Evolutionary conservation across 2,329 filamentous ascomycete species (phyloP).

Genomic region (Pseudocercospora macadamiae): DNA sequence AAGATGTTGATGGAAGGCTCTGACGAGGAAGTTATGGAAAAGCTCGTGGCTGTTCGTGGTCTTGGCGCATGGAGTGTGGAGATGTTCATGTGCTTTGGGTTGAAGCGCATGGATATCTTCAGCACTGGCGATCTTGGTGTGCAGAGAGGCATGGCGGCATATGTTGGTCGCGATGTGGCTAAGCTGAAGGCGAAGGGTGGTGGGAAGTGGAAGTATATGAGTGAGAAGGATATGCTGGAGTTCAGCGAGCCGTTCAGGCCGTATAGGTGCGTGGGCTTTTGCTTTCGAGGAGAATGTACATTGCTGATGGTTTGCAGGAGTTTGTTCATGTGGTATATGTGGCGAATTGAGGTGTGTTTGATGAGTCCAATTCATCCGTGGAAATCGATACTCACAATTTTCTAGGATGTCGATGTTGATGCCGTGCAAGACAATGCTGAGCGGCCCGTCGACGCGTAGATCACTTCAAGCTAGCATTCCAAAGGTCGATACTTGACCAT

Average conservation of each 20-base stretch:
- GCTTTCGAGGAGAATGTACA: neutral
- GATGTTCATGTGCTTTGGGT: slow-evolving; percentile 96
- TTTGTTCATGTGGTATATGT: slow-evolving; percentile 99
- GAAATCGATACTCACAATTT: neutral
- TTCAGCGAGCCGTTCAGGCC: slow-evolving; percentile 78
- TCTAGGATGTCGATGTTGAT: slow-evolving; percentile 21
- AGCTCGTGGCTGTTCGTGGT: slow-evolving; percentile 81
- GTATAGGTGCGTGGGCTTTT: slow-evolving; percentile 62
- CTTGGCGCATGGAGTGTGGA: slow-evolving; percentile 90
- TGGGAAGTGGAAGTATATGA: slow-evolving; percentile 98
- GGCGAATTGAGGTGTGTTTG: slow-evolving; percentile 55
- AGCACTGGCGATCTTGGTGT: slow-evolving; percentile 90
- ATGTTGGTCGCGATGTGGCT: slow-evolving; percentile 77
- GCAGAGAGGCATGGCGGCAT: slow-evolving; percentile 90
- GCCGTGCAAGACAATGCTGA: slow-evolving; percentile 28
- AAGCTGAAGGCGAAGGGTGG: slow-evolving; percentile 79
- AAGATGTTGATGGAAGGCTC: slow-evolving; percentile 74
- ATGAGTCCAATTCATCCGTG: too few relatives aligned
- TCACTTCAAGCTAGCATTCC: too few relatives aligned
- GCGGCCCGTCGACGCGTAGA: neutral
- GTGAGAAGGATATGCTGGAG: slow-evolving; percentile 86
- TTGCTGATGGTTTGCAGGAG: slow-evolving; percentile 57
- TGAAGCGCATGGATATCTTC: slow-evolving; percentile 94
- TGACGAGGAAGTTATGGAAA: slow-evolving; percentile 84
- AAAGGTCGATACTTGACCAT: too few relatives aligned